Evolutionary conservation across 441 rosid species (phyloP).

Genomic region (Pelargonium fulgidum): DNA sequence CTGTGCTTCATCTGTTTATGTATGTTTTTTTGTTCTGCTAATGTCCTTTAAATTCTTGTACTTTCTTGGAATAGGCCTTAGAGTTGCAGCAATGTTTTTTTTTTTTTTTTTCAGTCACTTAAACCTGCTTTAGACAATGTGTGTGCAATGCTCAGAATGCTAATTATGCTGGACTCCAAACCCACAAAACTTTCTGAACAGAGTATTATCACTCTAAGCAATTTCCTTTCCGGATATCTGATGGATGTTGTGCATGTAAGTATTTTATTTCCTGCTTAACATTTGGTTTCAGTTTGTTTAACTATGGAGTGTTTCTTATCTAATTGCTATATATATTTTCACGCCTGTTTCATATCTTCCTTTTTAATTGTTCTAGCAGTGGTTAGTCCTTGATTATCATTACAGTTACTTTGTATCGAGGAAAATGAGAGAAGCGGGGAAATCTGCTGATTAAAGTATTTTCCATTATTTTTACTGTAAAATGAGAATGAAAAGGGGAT

Average conservation of each 20-base stretch:
- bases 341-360: slow-evolving; percentile 3
- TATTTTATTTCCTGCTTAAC: slow-evolving; percentile 14
- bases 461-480: not conserved
- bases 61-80: slow-evolving; percentile 12
- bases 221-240: slow-evolving; percentile 52
- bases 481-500: not conserved
- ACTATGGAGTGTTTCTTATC: not conserved
- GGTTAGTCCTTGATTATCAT: not conserved
- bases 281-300: not conserved
- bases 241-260: slow-evolving; percentile 56
- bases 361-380: not conserved
- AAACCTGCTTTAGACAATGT: slow-evolving; percentile 54
- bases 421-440: not conserved
- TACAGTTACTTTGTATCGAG: not conserved
- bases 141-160: slow-evolving; percentile 69
- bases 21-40: not conserved
- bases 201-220: slow-evolving; percentile 41
- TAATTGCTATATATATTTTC: not conserved
- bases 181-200: slow-evolving; percentile 69
- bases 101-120: slow-evolving; percentile 37
- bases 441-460: not conserved
- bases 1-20: slow-evolving; percentile 11
- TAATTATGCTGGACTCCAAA: slow-evolving; percentile 49
- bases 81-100: not conserved
- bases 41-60: not conserved